Evolutionary conservation across 331 rosid species (phyloP), one percentile per base, ranked within the genome.

Genomic region (Quercus tomentella): DNA sequence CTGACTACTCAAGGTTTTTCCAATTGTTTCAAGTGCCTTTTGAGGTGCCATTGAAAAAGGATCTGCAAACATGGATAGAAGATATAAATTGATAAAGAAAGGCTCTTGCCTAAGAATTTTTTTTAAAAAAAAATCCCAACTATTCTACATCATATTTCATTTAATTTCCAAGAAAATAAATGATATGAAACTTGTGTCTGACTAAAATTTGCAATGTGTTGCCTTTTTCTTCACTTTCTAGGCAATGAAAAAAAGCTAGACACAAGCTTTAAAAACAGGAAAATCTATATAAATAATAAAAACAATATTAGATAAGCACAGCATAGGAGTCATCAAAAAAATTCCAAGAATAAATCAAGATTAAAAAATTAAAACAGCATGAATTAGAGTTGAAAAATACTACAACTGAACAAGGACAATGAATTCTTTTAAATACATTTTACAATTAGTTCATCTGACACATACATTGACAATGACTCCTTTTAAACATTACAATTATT

Each of bases 11-110:
- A 96, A 87, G 45, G 85, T 86, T 85, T 88, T 93, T 56, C 99
- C 99, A 84, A 96, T 96, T 74, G 90, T 87, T 41, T 96, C 99
- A 82, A 96, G 86, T 69, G 99, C 99, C 86, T 96, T 96, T 80
- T 79, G 97, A 25, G 99, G 92, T 86, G 90, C 88, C 99, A 96
- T 93, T 57, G 98, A 90, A 83, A 91, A 90, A 45, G 99, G 99
- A 87, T 96, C 99, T 96, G 87, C 82, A 82, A 65, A 72, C 65
- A 77, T 67, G 43, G 41, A 52, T 49, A 78, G 66, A 62, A 82
- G 7, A 62, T 25, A 35, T 41, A 72, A 20, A 30, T 62, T 11
- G 25, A 41, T 31, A 61, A 41, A 33, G 62, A 69, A 55, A 28
- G 57, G 57, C 72, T 31, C 70, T 18, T 28, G 56, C 1, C 17